Evolutionary conservation across 371 early-diverging fungal genomes (phyloP).

Genomic region (Haplosporangium sp.): DNA sequence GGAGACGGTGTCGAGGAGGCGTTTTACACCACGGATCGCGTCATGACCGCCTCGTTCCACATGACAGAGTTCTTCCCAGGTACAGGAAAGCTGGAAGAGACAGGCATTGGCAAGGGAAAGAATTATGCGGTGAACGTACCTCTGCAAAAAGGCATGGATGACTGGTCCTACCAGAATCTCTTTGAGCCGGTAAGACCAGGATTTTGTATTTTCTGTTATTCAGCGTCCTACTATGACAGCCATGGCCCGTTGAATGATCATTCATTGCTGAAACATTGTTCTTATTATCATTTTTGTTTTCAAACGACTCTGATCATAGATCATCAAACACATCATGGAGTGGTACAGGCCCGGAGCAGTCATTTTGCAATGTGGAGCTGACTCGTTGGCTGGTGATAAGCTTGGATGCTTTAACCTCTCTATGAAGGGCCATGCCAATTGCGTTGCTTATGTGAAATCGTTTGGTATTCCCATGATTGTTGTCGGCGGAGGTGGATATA

Average conservation of each 20-base stretch:
- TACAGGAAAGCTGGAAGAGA: constrained; percentile 91
- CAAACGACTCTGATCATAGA: constrained; percentile 8
- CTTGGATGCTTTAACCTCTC: constrained; percentile 99
- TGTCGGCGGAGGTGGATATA: constrained; percentile 99
- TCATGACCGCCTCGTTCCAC: constrained; percentile 99
- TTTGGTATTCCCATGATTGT: constrained; percentile 95
- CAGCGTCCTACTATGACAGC: not conserved
- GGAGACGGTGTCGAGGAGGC: constrained; percentile 99
- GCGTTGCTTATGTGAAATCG: constrained; percentile 93
- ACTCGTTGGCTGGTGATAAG: constrained; percentile 98
- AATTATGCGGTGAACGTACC: constrained; percentile 98
- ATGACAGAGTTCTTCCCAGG: constrained; percentile 99
- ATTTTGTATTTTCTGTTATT: not conserved
- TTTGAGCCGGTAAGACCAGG: constrained; percentile 82
- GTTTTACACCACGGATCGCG: constrained; percentile 98
- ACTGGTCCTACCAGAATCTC: constrained; percentile 91
- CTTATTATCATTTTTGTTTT: not conserved
- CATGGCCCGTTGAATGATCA: not conserved
- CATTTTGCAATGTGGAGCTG: constrained; percentile 99
- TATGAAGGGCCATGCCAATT: constrained; percentile 90
- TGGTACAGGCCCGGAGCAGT: constrained; percentile 95
- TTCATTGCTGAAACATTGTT: too few relatives aligned
- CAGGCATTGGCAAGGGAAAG: constrained; percentile 89
- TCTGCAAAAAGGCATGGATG: constrained; percentile 97
- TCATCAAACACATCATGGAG: constrained; percentile 90